Conservation (phyloP, 805 yeast genomes). For the Wickerhamiella hasegawae region DNA sequence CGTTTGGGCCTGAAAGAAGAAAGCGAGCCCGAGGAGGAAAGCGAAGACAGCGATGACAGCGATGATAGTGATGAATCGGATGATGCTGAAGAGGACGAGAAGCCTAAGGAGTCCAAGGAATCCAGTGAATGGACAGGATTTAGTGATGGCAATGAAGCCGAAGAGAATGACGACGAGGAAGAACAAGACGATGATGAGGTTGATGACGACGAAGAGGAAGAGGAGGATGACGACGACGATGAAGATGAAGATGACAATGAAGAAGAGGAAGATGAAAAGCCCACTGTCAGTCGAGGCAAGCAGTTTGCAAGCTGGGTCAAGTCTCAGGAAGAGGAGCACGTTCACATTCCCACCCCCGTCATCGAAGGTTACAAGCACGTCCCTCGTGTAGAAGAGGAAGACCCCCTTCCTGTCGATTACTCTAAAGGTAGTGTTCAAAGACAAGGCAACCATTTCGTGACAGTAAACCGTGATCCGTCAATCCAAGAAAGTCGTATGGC, state of each 20-base stretch:
- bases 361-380: conserved; percentile 36
- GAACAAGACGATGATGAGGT: conserved; percentile 4
- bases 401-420: conserved; percentile 37
- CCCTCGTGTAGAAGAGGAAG: conserved; percentile 54
- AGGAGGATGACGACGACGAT: conserved; percentile 23
- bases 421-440: conserved; percentile 14
- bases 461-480: conserved; percentile 46
- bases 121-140: conserved; percentile 14
- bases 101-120: conserved; percentile 10
- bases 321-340: conserved; percentile 49
- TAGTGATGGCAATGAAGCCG: conserved; percentile 2
- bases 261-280: too few relatives aligned
- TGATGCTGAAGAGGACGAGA: conserved; percentile 14
- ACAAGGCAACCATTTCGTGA: conserved; percentile 42
- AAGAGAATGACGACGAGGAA: conserved; percentile 15
- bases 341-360: conserved; percentile 37
- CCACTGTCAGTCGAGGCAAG: too few relatives aligned
- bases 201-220: conserved; percentile 14
- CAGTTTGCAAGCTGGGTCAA: conserved; percentile 84
- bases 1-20: conserved; percentile 19
- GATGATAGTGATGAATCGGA: conserved; percentile 7
- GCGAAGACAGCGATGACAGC: conserved; percentile 12
- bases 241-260: conserved; percentile 17
- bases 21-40: conserved; percentile 16
- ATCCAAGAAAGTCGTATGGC: conserved; percentile 53